Evolutionary conservation across 2,329 filamentous ascomycete species (phyloP).

Genomic region (Fusarium tricinctum): DNA sequence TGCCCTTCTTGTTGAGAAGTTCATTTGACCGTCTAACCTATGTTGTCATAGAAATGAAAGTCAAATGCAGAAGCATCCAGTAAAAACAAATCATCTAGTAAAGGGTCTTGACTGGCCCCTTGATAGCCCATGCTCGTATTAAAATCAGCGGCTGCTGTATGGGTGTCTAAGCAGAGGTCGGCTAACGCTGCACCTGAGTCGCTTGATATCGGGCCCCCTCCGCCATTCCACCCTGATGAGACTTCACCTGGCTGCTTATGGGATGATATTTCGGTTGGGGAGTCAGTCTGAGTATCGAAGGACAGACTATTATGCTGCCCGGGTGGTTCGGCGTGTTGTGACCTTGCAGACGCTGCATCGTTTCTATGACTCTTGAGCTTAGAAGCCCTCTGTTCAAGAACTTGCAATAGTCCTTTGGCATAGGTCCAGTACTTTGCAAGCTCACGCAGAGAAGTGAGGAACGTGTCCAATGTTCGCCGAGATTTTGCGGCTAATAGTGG

Average conservation of each 20-base stretch:
- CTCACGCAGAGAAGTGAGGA: neutral
- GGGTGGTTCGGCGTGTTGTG: too few species aligned
- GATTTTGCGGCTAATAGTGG: slow-evolving; percentile 11
- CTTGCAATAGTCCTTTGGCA: neutral
- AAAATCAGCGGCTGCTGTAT: neutral
- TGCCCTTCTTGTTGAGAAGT: too few species aligned
- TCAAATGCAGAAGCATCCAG: slow-evolving; percentile 9
- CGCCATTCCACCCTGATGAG: neutral
- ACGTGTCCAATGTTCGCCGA: neutral
- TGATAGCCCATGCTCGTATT: neutral
- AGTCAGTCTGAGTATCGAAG: neutral
- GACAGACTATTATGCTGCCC: too few species aligned
- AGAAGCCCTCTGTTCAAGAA: slow-evolving; percentile 16
- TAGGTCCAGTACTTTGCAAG: slow-evolving; percentile 23
- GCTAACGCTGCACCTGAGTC: neutral
- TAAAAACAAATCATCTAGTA: slow-evolving; percentile 5
- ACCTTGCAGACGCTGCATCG: neutral
- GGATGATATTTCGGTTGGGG: too few species aligned
- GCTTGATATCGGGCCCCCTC: neutral
- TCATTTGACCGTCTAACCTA: too few species aligned
- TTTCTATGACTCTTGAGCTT: neutral
- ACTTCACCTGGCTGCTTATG: neutral
- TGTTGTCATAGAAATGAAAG: neutral
- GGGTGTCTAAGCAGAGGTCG: neutral
- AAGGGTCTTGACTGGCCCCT: slow-evolving; percentile 1